Percentiles rank a stretch among this genome's conserved stretches.
Evolutionary conservation across 176 grass and related monocot genomes (phyloP).

Genomic region (Aegilops bicornis): DNA sequence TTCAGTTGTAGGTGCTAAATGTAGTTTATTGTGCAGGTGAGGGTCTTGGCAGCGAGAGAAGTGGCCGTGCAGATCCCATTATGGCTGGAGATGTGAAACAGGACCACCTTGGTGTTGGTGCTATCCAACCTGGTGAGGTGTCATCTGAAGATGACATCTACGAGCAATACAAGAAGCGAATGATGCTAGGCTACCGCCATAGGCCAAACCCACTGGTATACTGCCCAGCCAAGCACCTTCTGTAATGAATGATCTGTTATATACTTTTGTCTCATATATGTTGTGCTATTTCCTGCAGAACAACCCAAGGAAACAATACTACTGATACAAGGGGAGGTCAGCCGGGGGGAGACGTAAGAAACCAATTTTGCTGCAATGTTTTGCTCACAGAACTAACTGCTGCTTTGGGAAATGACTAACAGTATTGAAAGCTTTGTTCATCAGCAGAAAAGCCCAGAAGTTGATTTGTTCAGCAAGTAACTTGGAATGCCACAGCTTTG

Average conservation of each 20-base stretch:
- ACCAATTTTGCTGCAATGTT: conserved; percentile 31
- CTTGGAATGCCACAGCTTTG: conserved; percentile 19
- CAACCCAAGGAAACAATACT: conserved; percentile 88
- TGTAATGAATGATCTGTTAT: background rate
- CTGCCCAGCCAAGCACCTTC: background rate
- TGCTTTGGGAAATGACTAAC: conserved; percentile 32
- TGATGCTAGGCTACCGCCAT: conserved; percentile 98
- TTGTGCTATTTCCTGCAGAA: conserved; percentile 47
- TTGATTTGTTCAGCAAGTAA: conserved; percentile 30
- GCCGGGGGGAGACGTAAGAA: conserved; percentile 39
- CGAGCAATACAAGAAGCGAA: conserved; percentile 98
- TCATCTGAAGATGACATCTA: conserved; percentile 93
- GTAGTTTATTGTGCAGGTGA: conserved; percentile 64
- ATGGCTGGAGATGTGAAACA: conserved; percentile 94
- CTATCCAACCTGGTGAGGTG: conserved; percentile 73
- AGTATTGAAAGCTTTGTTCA: conserved; percentile 46
- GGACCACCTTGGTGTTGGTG: conserved; percentile 90
- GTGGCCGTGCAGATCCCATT: conserved; percentile 76
- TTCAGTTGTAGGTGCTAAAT: conserved; percentile 2
- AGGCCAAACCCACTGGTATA: conserved; percentile 89
- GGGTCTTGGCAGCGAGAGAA: conserved; percentile 89
- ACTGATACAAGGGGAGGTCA: conserved; percentile 38
- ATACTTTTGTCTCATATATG: conserved; percentile 1
- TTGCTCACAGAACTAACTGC: conserved; percentile 28
- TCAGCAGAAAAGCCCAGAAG: conserved; percentile 46